A percentile compares a stretch with the other conserved stretches of the same genome.
phyloP scores from a whole-genome alignment of 2,329 filamentous ascomycete genomes.

The Bipolaris cookei region DNA sequence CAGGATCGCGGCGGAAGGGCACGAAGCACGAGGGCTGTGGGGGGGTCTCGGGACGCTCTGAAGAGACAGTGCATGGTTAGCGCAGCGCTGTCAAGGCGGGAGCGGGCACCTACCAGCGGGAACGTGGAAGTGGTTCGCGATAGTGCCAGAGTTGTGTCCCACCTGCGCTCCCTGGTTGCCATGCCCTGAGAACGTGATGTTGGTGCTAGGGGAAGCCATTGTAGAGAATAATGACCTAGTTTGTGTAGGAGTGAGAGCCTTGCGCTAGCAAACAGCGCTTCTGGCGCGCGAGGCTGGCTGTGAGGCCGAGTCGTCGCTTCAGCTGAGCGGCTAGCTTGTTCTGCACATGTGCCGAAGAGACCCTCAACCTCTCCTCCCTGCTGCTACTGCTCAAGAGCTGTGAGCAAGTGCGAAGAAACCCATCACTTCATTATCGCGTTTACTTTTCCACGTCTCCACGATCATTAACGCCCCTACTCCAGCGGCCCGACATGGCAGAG shows the following conservation, averaged over 20 bases:
- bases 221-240: no score
- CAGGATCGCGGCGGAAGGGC: neutral
- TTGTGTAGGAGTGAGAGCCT: neutral
- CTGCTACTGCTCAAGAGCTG: neutral
- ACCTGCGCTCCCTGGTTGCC: neutral
- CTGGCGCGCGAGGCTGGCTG: neutral
- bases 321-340: neutral
- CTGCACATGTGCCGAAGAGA: neutral
- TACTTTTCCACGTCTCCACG: neutral
- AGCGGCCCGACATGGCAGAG: constrained; percentile 19
- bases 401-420: neutral
- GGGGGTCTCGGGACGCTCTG: neutral
- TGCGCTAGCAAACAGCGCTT: neutral
- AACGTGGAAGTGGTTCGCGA: neutral
- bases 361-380: neutral
- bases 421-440: neutral
- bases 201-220: neutral
- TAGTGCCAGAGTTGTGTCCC: neutral
- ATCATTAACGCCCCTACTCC: neutral
- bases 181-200: neutral
- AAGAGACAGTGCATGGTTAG: neutral
- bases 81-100: constrained; percentile 1
- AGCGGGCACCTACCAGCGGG: neutral
- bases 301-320: neutral
- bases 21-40: neutral